phyloP scores from a whole-genome alignment of 306 rosid genomes.

The cucumber (Cucumis sativus) region Cucumber_9930_V3 NC_026657.2:26875001-26875500 shows the following conservation, averaged over 20 bases:
- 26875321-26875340: constrained; percentile 96
- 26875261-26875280: not conserved
- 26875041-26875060: not conserved
- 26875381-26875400: constrained; percentile 68
- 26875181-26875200: not conserved
- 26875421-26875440: constrained; percentile 55
- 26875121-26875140: not conserved
- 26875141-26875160: not conserved
- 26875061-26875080: not conserved
- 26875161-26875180: not conserved
- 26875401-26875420: constrained; percentile 96
- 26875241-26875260: not conserved
- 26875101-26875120: not conserved
- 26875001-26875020: not conserved
- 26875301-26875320: constrained; percentile 62
- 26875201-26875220: not conserved
- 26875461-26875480: constrained; percentile 21
- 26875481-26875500: constrained; percentile 13
- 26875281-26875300: not conserved
- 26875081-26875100: not conserved
- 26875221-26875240: not conserved
- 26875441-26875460: constrained; percentile 24
- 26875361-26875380: constrained; percentile 57
- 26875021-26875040: not conserved
- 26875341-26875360: constrained; percentile 82